Base-by-base conservation (phyloP, 2,329 filamentous ascomycete species). In the Ophiostoma populinum region DNA sequence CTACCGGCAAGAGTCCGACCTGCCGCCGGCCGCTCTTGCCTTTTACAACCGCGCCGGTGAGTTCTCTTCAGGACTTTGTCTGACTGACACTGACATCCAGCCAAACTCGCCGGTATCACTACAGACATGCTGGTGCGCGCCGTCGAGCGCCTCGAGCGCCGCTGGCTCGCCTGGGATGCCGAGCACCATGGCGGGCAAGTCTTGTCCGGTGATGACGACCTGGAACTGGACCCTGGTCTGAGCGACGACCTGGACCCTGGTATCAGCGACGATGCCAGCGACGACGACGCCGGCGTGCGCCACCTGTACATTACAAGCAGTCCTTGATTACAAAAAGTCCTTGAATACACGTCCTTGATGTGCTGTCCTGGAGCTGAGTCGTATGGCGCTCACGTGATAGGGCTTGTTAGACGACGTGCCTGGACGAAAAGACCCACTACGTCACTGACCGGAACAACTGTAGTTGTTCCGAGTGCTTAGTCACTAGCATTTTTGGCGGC, bases 41-140 rank as follows among this genome's bases (percentile, higher is more conserved):
- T 58, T 67, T 30, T 64, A 62, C 40, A 47, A 49, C 10, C 52
- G 54, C 40, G 57, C 57, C 25, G 61, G 62, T 45, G 31, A 29
- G 39, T 6, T 15, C 15, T 7, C 6, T 9, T 11, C 7, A 10
- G 5, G 6, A 6, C n/a, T 19, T 10, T 7, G 11, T 11, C 10
- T 5, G 12, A 3, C 4, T 5, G 8, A 21, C 2, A 4, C 9
- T 13, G 2, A 6, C 18, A 3, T 11, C 15, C 13, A 41, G 45
- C 46, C 36, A 50, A 51, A 28, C 37, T 55, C 3, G 49, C 55
- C 0, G 58, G 53, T 1, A 42, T 62, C 24, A 51, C 54, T 1
- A 15, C 58, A 5, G 32, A 34, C 7, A 53, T 49, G 8, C 43
- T 63, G 6, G 43, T 60, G 10, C 46, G 46, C 9, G 52, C 54